phyloP scores from a whole-genome alignment of 345 rosid species.

The Gossypium raimondii region DNA sequence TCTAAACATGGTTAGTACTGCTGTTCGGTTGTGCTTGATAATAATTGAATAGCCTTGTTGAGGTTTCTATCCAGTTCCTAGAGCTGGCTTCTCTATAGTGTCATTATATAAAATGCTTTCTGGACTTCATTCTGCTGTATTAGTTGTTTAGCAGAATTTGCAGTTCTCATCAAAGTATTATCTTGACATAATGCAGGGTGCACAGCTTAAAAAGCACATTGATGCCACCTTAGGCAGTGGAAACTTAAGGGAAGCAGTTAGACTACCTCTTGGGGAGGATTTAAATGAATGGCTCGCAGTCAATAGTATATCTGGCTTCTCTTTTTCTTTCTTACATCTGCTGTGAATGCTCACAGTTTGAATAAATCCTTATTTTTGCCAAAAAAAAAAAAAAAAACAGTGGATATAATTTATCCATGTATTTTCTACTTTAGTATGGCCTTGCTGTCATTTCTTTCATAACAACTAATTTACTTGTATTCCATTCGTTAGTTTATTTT shows the following conservation, averaged over 20 bases:
- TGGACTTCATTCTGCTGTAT: not conserved
- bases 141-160: conserved; percentile 6
- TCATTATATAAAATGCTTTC: conserved; percentile 6
- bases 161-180: not conserved
- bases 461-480: not conserved
- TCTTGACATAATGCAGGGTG: conserved; percentile 60
- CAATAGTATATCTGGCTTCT: conserved; percentile 54
- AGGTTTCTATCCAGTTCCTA: conserved; percentile 7
- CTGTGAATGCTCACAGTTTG: not conserved
- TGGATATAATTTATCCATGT: conserved; percentile 3
- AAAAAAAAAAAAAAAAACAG: too few relatives aligned
- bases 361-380: not conserved
- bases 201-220: conserved; percentile 92
- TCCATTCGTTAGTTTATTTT: not conserved
- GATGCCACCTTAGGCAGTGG: conserved; percentile 99
- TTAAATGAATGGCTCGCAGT: conserved; percentile 99
- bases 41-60: conserved; percentile 13
- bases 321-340: not conserved
- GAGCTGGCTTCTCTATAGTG: conserved; percentile 5
- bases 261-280: conserved; percentile 99
- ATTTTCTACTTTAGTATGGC: not conserved
- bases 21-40: not conserved
- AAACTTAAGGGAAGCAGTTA: conserved; percentile 95
- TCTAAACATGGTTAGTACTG: conserved; percentile 8
- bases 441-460: not conserved